These are phyloP conservation scores for Chaetomium fimeti DNA, from an alignment of 495 filamentous ascomycete genomes.

Conservation along the genomic window DNA sequence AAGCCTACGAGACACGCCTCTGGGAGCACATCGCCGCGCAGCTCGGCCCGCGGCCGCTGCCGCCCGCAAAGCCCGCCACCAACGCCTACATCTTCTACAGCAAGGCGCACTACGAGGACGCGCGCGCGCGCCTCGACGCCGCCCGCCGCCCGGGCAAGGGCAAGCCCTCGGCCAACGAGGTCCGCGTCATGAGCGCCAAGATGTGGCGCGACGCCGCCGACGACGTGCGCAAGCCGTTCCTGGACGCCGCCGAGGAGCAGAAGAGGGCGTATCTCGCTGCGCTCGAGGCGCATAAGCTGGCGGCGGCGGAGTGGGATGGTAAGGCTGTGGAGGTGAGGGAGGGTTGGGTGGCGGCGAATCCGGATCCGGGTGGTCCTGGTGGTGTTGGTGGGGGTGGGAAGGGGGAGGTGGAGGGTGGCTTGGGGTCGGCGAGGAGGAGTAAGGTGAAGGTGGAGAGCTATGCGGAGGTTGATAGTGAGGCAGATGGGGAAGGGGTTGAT, in stretches of 20 bases:
- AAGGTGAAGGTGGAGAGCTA: conserved; percentile 42
- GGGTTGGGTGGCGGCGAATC: conserved; percentile 63
- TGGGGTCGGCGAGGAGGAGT: conserved; percentile 23
- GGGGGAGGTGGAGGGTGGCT: conserved; percentile 8
- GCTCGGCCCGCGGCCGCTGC: conserved; percentile 69
- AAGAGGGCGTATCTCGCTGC: conserved; percentile 61
- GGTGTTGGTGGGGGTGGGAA: not conserved
- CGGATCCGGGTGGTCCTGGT: conserved; percentile 10
- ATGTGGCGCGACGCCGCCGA: conserved; percentile 81
- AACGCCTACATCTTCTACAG: conserved; percentile 78
- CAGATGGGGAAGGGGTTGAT: conserved; percentile 33
- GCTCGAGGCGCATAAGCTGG: conserved; percentile 56
- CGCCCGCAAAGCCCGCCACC: conserved; percentile 64
- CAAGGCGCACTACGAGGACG: conserved; percentile 74
- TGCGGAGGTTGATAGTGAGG: conserved; percentile 35
- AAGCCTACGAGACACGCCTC: conserved; percentile 72
- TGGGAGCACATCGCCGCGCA: conserved; percentile 63
- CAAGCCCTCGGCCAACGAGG: conserved; percentile 71
- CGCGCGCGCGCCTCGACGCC: conserved; percentile 69
- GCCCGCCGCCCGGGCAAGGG: conserved; percentile 61
- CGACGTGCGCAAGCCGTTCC: conserved; percentile 69
- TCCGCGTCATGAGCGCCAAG: conserved; percentile 74
- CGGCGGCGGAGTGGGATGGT: conserved; percentile 67
- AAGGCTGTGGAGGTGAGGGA: conserved; percentile 58
- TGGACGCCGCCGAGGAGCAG: conserved; percentile 66